These are phyloP conservation scores for Hymenochaete sp. DNA, from an alignment of 1,284 basidiomycete genomes.

Conservation along the genomic window DNA sequence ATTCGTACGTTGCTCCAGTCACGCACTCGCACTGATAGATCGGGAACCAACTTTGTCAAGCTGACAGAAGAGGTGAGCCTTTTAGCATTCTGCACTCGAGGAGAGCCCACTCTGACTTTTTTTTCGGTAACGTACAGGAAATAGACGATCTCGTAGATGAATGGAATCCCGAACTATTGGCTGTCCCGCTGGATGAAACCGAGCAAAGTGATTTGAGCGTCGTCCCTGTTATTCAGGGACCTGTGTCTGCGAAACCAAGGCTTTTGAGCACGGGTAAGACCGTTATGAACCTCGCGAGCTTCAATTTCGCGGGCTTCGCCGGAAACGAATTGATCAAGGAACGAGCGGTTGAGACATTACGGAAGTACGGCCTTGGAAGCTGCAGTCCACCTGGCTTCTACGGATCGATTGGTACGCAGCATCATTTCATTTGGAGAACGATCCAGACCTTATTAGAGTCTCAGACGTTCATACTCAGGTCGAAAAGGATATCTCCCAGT, in stretches of 20 bases:
- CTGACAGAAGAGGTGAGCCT: conserved; percentile 76
- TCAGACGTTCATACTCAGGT: conserved; percentile 87
- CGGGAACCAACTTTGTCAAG: conserved; percentile 86
- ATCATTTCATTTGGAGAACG: not conserved
- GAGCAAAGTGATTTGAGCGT: conserved; percentile 67
- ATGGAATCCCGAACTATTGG: conserved; percentile 87
- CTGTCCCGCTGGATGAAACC: conserved; percentile 46
- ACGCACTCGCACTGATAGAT: conserved; percentile 78
- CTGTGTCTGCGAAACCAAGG: conserved; percentile 78
- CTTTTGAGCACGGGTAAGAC: conserved; percentile 68
- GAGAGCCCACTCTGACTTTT: not conserved
- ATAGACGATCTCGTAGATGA: conserved; percentile 94
- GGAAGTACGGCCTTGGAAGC: conserved; percentile 89
- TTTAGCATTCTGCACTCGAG: not conserved
- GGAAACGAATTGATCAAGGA: conserved; percentile 86
- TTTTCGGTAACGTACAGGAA: conserved; percentile 58
- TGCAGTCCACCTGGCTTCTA: conserved; percentile 98
- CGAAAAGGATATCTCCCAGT: conserved; percentile 84
- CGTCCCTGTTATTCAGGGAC: conserved; percentile 75
- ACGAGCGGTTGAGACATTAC: conserved; percentile 78
- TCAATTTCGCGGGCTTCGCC: conserved; percentile 89
- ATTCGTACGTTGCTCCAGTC: conserved; percentile 85
- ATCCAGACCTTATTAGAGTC: not conserved
- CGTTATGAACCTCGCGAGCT: conserved; percentile 82
- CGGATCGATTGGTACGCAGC: conserved; percentile 74